Percentiles rank a stretch among this genome's conserved stretches.
Evolutionary conservation across 2,329 filamentous ascomycete species (phyloP).

Genomic region (Thelonectria olida): DNA sequence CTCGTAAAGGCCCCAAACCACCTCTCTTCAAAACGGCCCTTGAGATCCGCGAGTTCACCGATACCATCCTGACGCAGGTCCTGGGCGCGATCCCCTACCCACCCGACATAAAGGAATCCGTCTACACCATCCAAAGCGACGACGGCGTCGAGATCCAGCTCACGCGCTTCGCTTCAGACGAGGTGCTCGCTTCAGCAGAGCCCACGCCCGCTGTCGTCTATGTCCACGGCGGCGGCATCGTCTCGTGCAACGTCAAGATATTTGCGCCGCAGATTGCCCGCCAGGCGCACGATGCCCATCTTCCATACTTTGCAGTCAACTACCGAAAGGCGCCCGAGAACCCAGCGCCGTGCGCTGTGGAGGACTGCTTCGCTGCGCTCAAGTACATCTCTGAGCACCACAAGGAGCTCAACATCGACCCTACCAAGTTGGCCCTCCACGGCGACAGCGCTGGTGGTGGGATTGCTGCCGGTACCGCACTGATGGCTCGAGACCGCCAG

Average conservation of each 20-base stretch:
- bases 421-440: conserved; percentile 30
- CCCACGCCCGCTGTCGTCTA: conserved; percentile 44
- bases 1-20: neutral
- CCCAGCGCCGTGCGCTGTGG: conserved; percentile 45
- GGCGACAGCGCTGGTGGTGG: conserved; percentile 37
- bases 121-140: conserved; percentile 25
- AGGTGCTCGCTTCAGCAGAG: neutral
- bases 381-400: conserved; percentile 38
- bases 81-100: neutral
- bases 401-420: conserved; percentile 29
- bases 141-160: conserved; percentile 29
- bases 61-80: conserved; percentile 2
- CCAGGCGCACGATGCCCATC: conserved; percentile 37
- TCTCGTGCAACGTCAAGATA: conserved; percentile 42
- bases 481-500: conserved; percentile 50
- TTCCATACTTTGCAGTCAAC: conserved; percentile 50
- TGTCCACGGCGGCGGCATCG: conserved; percentile 53
- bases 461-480: conserved; percentile 38
- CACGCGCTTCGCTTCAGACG: conserved; percentile 23
- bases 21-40: conserved; percentile 8
- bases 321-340: conserved; percentile 56
- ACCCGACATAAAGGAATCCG: conserved; percentile 12
- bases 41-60: conserved; percentile 16
- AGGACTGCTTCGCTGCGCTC: conserved; percentile 48
- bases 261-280: conserved; percentile 35